Evolutionary conservation across 441 rosid genomes (phyloP), one percentile per base, ranked within the genome.

Genomic region (Viola pubescens): DNA sequence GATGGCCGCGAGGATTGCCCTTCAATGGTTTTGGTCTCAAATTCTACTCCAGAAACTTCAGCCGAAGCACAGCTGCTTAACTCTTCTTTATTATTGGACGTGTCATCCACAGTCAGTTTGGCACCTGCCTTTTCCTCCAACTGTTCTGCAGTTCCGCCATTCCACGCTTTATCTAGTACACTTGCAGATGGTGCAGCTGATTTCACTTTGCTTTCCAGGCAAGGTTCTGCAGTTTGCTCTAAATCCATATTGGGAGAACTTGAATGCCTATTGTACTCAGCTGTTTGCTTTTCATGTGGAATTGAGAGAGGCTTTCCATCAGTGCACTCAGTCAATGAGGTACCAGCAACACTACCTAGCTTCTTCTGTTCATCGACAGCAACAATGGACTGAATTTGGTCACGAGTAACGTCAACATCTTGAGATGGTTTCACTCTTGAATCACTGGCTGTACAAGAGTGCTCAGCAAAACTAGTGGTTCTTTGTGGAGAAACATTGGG

Each of bases 401-500:
- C 75, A 5, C 47, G 53, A 48, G 67, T 68, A 65, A 65, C 61
- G 19, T 63, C 75, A 64, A 68, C 79, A 56, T 49, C 68, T 2
- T 79, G 47, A 61, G 68, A 66, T 50, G 75, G 51, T 43, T 65
- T 72, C 57, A 44, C 37, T 74, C 67, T 80, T 56, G 74, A 46
- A 72, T 75, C 85, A 71, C 61, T 66, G 58, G 73, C 84, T 7
- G 61, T 39, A 67, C 67, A 77, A 54, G 79, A 59, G 4, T 71
- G 64, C 54, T 77, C 84, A 44, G 54, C 59, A 51, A 65, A 56
- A 56, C 79, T 55, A 44, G 70, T 59, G 57, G 60, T 75, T 75
- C 82, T 74, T 54, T 48, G 74, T 3, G 81, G 84, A 66, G 96
- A 86, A 60, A 62, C 63, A 45, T 65, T 59, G 9, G 89, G 95